These are phyloP conservation scores for Cephalotrichum gorgonifer DNA, from an alignment of 2,329 filamentous ascomycete genomes.

Conservation along the genomic window DNA sequence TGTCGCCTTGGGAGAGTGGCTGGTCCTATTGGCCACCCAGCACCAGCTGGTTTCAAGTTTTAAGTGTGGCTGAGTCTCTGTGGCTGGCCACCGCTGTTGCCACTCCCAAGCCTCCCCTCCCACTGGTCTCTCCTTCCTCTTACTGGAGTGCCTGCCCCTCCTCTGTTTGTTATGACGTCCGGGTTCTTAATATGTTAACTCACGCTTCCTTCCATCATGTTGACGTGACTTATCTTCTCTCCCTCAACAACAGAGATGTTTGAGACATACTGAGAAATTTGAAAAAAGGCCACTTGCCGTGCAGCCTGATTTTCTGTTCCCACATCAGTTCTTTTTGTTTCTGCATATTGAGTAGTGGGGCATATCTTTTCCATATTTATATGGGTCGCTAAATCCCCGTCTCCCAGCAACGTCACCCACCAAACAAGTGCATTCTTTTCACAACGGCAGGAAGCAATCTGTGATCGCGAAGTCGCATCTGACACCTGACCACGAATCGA, in stretches of 20 bases:
- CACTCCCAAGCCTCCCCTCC: no score
- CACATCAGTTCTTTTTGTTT: background rate
- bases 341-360: background rate
- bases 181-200: background rate
- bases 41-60: no score
- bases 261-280: background rate
- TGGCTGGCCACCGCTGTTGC: background rate
- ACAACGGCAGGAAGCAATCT: background rate
- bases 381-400: background rate
- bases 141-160: background rate
- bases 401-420: background rate
- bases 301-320: background rate
- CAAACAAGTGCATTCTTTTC: background rate
- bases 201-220: background rate
- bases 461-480: background rate
- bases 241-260: background rate
- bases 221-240: background rate
- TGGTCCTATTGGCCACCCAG: no score
- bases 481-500: background rate
- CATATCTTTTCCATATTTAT: background rate
- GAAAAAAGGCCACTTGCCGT: background rate
- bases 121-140: background rate
- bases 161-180: conserved; percentile 5
- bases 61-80: no score
- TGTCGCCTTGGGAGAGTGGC: no score